Conservation (phyloP, 2,329 filamentous ascomycete species). For the Aspergillus neotritici region DNA sequence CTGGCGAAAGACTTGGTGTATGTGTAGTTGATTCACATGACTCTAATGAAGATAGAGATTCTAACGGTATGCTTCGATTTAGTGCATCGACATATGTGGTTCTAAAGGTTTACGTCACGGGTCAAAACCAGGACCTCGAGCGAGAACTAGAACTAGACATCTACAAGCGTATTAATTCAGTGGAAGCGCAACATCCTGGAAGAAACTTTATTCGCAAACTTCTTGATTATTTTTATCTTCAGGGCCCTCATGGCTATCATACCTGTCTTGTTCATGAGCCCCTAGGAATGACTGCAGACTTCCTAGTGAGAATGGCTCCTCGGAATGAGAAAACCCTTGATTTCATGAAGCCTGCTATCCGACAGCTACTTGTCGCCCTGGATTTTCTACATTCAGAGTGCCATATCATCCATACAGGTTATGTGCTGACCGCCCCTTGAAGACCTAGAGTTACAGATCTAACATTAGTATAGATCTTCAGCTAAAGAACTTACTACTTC, state of each 20-base stretch:
- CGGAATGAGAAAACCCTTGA: slow-evolving; percentile 7
- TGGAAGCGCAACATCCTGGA: slow-evolving; percentile 14
- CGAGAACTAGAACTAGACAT: slow-evolving; percentile 17
- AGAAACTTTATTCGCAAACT: slow-evolving; percentile 17
- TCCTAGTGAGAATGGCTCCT: slow-evolving; percentile 6
- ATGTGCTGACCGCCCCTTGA: neutral
- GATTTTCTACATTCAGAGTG: slow-evolving; percentile 12
- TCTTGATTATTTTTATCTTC: slow-evolving; percentile 14
- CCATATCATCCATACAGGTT: slow-evolving; percentile 11
- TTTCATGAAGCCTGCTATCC: slow-evolving; percentile 10
- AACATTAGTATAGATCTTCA: slow-evolving; percentile 5
- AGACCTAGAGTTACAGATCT: neutral
- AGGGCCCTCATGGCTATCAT: slow-evolving; percentile 16
- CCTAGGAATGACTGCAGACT: slow-evolving; percentile 13
- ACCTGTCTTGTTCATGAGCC: slow-evolving; percentile 22
- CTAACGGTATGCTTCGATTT: slow-evolving; percentile 7
- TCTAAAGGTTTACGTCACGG: slow-evolving; percentile 17
- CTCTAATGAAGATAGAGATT: slow-evolving; percentile 3
- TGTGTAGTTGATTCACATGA: slow-evolving; percentile 5
- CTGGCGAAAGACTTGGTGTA: slow-evolving; percentile 18
- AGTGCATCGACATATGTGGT: slow-evolving; percentile 14
- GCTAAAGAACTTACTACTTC: slow-evolving; percentile 8
- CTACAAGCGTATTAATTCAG: slow-evolving; percentile 14
- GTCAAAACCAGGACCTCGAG: slow-evolving; percentile 7
- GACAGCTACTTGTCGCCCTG: slow-evolving; percentile 12